A percentile compares a stretch with the other conserved stretches of the same genome.
phyloP scores from a whole-genome alignment of 305 asterid genomes.

The Plantago coronopus region DNA sequence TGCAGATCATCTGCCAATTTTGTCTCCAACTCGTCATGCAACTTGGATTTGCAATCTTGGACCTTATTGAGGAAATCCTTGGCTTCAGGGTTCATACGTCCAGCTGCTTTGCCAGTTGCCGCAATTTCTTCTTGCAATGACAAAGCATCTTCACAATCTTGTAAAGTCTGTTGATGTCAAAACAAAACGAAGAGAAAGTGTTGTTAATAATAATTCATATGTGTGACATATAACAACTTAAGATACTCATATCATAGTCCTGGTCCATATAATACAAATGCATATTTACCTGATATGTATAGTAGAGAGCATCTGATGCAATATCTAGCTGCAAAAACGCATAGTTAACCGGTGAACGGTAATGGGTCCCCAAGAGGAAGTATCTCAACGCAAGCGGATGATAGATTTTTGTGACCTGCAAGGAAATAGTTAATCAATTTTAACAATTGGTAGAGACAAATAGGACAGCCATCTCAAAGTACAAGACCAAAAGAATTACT shows the following conservation, averaged over 20 bases:
- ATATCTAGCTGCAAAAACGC: slow-evolving; percentile 63
- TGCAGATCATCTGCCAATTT: slow-evolving; percentile 81
- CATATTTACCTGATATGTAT: slow-evolving; percentile 59
- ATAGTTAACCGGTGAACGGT: slow-evolving; percentile 81
- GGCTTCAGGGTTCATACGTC: slow-evolving; percentile 37
- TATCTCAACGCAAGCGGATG: slow-evolving; percentile 89
- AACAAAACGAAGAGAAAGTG: slow-evolving; percentile 13
- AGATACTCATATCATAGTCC: slow-evolving; percentile 5
- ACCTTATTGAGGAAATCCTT: slow-evolving; percentile 54
- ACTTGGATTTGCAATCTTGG: slow-evolving; percentile 49
- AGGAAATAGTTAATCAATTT: slow-evolving; percentile 18
- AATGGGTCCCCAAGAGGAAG: slow-evolving; percentile 77
- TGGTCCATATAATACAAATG: slow-evolving; percentile 5
- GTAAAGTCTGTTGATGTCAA: slow-evolving; percentile 51
- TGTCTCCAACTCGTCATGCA: slow-evolving; percentile 53
- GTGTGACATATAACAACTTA: background rate
- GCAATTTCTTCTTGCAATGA: slow-evolving; percentile 37
- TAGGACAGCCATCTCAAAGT: slow-evolving; percentile 4
- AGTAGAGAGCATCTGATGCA: slow-evolving; percentile 73
- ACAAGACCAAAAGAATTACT: background rate
- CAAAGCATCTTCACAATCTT: slow-evolving; percentile 56
- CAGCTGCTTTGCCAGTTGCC: slow-evolving; percentile 27
- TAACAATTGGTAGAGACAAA: slow-evolving; percentile 2
- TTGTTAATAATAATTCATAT: no score
- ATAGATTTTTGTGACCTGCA: slow-evolving; percentile 67